Evolutionary conservation across 176 grass and related monocot species (phyloP).

Genomic region (Tillandsia fasciculata): DNA sequence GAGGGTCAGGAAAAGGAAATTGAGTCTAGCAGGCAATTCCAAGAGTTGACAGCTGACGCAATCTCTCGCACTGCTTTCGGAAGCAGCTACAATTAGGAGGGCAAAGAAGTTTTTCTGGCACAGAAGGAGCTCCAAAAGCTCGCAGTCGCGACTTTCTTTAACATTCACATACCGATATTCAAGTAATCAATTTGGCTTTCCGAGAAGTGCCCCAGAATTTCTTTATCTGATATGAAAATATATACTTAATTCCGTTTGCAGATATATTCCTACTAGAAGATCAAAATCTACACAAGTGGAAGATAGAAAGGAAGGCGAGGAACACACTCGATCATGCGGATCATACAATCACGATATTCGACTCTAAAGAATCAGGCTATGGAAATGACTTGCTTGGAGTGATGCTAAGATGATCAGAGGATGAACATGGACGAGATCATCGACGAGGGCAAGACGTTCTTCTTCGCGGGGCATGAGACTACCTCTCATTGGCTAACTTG

Average conservation of each 20-base stretch:
- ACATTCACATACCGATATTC: constrained; percentile 15
- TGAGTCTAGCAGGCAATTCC: constrained; percentile 31
- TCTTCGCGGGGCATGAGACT: constrained; percentile 36
- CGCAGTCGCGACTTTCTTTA: constrained; percentile 16
- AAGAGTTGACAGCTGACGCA: constrained; percentile 48
- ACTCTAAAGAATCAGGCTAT: constrained; percentile 11
- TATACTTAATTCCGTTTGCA: constrained; percentile 1
- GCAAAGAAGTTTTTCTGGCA: constrained; percentile 32
- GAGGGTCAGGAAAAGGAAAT: constrained; percentile 15
- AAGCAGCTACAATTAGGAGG: constrained; percentile 43
- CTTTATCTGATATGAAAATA: not conserved
- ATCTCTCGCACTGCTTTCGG: constrained; percentile 57
- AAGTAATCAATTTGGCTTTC: constrained; percentile 8
- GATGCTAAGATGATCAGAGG: constrained; percentile 9
- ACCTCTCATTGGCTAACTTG: constrained; percentile 25
- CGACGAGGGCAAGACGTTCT: constrained; percentile 55
- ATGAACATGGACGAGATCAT: constrained; percentile 45
- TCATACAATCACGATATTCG: constrained; percentile 16
- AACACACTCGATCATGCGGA: constrained; percentile 23
- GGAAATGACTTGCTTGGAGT: constrained; percentile 40
- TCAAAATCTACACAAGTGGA: constrained; percentile 18
- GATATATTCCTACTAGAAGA: constrained; percentile 20
- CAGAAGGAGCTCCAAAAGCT: constrained; percentile 38
- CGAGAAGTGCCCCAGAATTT: not conserved
- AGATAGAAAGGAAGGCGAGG: constrained; percentile 22